Evolutionary conservation across 768 basidiomycete genomes (phyloP).

Genomic region (Cyathus striatus): DNA sequence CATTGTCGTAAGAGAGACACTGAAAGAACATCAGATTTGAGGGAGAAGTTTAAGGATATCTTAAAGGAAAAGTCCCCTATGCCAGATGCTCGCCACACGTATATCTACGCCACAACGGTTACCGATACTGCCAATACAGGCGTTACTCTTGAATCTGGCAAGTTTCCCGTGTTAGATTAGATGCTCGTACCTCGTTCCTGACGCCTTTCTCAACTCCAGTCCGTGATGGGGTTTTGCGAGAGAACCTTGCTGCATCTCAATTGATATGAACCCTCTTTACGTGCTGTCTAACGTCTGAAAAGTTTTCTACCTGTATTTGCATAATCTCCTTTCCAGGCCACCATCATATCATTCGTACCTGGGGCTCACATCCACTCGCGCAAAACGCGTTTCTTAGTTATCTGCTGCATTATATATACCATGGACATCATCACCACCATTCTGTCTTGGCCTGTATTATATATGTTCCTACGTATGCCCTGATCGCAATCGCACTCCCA

Average conservation of each 20-base stretch:
- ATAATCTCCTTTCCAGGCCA: too few species aligned
- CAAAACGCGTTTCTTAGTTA: too few species aligned
- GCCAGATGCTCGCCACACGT: slow-evolving; percentile 47
- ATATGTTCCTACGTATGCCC: too few species aligned
- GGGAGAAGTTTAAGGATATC: slow-evolving; percentile 67
- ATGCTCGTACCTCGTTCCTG: too few species aligned
- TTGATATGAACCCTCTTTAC: slow-evolving; percentile 33
- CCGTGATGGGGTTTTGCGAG: slow-evolving; percentile 57
- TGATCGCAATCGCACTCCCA: too few species aligned
- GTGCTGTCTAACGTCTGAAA: neutral
- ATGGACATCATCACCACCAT: too few species aligned
- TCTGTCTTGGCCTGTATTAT: too few species aligned
- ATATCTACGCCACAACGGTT: slow-evolving; percentile 67
- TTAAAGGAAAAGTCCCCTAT: slow-evolving; percentile 52
- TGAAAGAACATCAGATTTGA: slow-evolving; percentile 40
- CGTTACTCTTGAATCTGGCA: slow-evolving; percentile 53
- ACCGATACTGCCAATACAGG: slow-evolving; percentile 63
- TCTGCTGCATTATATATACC: too few species aligned
- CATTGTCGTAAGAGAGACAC: neutral
- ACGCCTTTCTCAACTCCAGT: too few species aligned
- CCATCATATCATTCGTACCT: too few species aligned
- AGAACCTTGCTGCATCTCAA: slow-evolving; percentile 48
- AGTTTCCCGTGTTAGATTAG: too few species aligned
- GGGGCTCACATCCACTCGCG: too few species aligned
- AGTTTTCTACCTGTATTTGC: neutral